A percentile compares a stretch with the other conserved stretches of the same genome.
These are phyloP conservation scores for Ustilago nuda DNA, from an alignment of 1,284 basidiomycete genomes.

Conservation along the genomic window DNA sequence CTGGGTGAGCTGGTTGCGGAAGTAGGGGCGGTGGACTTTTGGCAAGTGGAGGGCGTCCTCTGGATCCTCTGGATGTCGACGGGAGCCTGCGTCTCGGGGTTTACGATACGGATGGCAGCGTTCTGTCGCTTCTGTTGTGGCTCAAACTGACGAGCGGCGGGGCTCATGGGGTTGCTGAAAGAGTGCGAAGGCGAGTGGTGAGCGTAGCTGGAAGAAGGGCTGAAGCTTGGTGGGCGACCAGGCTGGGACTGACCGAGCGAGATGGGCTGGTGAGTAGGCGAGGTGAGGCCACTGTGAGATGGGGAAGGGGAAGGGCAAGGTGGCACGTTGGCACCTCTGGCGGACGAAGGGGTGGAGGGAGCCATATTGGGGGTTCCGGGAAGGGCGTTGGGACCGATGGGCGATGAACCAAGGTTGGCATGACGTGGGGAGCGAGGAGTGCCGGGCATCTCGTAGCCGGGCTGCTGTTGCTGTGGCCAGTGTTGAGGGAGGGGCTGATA, in stretches of 20 bases:
- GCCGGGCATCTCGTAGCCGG: constrained; percentile 57
- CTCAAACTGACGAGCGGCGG: constrained; percentile 67
- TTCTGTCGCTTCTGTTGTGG: constrained; percentile 64
- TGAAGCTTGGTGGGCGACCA: constrained; percentile 48
- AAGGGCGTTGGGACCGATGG: constrained; percentile 58
- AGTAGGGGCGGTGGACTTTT: constrained; percentile 33
- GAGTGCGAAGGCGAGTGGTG: constrained; percentile 61
- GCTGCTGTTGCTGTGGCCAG: constrained; percentile 52
- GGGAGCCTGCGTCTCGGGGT: constrained; percentile 67
- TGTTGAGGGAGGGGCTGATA: constrained; percentile 54
- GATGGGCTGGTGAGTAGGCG: constrained; percentile 52
- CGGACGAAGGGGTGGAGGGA: constrained; percentile 47
- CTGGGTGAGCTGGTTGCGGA: constrained; percentile 38
- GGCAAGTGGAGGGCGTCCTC: constrained; percentile 32
- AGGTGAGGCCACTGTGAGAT: constrained; percentile 47
- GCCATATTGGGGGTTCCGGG: constrained; percentile 56
- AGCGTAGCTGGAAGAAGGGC: constrained; percentile 39
- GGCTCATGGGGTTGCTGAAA: constrained; percentile 66
- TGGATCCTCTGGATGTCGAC: constrained; percentile 62
- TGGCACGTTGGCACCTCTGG: constrained; percentile 44
- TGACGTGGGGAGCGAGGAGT: constrained; percentile 62
- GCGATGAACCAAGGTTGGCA: constrained; percentile 56
- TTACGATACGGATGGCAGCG: constrained; percentile 68
- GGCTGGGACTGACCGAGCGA: constrained; percentile 39
- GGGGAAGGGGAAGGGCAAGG: constrained; percentile 51